Conservation (phyloP, 768 basidiomycete genomes). For the Termitomyces sp. region DNA sequence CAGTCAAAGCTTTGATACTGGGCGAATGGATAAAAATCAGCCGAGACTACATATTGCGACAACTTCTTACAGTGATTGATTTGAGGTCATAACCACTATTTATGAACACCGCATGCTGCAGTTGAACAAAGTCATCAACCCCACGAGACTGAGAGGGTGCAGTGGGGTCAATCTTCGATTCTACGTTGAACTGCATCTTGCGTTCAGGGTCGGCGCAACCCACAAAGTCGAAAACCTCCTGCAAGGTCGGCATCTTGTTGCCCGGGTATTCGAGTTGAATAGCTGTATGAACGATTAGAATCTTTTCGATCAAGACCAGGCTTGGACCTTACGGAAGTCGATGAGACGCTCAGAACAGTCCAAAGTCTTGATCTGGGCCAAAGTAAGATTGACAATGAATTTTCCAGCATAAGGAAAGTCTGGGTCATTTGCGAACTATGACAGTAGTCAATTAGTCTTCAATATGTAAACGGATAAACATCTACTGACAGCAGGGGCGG, state of each 20-base stretch:
- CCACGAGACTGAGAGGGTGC: conserved; percentile 48
- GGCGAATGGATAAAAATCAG: not conserved
- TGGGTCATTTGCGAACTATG: conserved; percentile 55
- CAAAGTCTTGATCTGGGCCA: conserved; percentile 76
- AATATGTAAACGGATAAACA: conserved; percentile 15
- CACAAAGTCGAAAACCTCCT: conserved; percentile 75
- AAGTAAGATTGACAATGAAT: conserved; percentile 70
- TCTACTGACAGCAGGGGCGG: conserved; percentile 50
- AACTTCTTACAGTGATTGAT: conserved; percentile 58
- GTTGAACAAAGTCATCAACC: conserved; percentile 60
- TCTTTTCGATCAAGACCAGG: not conserved
- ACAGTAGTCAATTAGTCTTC: not conserved
- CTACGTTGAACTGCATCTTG: conserved; percentile 70
- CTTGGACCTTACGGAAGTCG: conserved; percentile 52
- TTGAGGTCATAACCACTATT: conserved; percentile 58
- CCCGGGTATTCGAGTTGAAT: conserved; percentile 66
- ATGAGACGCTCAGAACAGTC: conserved; percentile 69
- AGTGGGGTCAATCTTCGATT: conserved; percentile 70
- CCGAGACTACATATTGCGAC: not conserved
- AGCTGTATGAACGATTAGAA: conserved; percentile 33
- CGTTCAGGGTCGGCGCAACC: conserved; percentile 68
- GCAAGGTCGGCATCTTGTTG: conserved; percentile 68
- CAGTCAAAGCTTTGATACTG: conserved; percentile 85
- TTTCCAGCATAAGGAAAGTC: conserved; percentile 77
- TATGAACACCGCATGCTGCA: conserved; percentile 57